These are phyloP conservation scores for Heterobasidion annosum DNA, from an alignment of 1,284 basidiomycete genomes.

Conservation along the genomic window DNA sequence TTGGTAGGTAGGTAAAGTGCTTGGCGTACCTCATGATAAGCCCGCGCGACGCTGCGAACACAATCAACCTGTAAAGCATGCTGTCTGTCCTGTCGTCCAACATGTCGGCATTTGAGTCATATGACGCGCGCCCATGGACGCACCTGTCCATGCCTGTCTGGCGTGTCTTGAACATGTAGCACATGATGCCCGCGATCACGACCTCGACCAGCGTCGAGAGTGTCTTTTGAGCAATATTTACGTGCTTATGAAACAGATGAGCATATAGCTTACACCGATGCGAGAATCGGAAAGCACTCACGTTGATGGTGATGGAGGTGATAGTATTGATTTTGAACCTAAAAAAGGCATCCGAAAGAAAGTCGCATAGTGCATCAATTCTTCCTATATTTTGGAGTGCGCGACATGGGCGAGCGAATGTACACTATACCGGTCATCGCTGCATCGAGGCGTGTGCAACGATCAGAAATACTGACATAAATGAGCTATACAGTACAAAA, in stretches of 20 bases:
- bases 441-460: background rate
- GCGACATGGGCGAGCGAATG: too few relatives aligned
- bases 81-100: background rate
- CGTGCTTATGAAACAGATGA: background rate
- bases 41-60: background rate
- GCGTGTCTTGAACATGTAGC: background rate
- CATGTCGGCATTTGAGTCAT: background rate
- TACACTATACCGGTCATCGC: background rate
- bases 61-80: slow-evolving; percentile 1
- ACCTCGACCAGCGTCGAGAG: slow-evolving; percentile 1
- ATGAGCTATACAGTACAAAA: background rate
- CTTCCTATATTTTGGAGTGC: too few relatives aligned
- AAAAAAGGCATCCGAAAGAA: background rate
- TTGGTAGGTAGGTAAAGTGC: background rate
- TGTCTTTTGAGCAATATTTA: slow-evolving; percentile 1
- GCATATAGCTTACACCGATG: background rate
- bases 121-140: background rate
- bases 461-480: background rate
- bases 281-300: background rate
- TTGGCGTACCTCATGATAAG: background rate
- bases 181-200: background rate
- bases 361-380: too few relatives aligned
- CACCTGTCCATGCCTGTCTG: background rate
- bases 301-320: background rate
- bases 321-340: background rate